Base-by-base conservation (phyloP, 1,139 yeast genomes). In the Spathaspora sp. region DNA sequence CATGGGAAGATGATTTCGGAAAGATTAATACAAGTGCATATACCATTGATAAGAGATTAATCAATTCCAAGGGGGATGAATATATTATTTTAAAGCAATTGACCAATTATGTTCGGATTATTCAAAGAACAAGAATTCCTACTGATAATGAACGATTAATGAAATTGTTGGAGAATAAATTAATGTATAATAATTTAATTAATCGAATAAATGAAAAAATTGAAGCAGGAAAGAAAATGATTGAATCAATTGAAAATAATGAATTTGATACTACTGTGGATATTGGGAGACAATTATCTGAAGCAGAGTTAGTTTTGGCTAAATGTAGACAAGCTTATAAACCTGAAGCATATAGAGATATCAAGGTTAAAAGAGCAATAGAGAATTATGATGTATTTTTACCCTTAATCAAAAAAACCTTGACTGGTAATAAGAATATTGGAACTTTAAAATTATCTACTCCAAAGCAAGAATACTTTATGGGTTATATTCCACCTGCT, bases 21-120 rank as follows among this genome's bases (percentile, higher is more conserved):
- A 55, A 58, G 38, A 45, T 51, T 42, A 34, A 51, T 13, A 45
- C 49, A 18, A 34, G 34, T n/a, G 37, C 23, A 17, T 41, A 47
- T 6, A 40, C 44, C 1, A 47, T 46, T 11, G 56, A 60, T 40
- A 64, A 70, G 7, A 61, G 58, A 41, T 63, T 71, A 52, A 61
- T 70, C 42, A 72, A 72, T 52, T 57, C 67, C 36, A 54, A 52
- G 23, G 77, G 77, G 53, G 77, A 72, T 50, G 78, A 74, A 54
- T 72, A 64, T 53, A 66, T 72, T 27, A 72, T 74, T 43, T 60
- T 72, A 43, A 70, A 70, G 49, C 73, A 72, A 43, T 47, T 54
- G 13, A 51, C 54, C 11, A 57, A 58, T n/a, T 58, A 56, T 25
- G 55, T 73, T 9, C 61, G 76, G 41, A 62, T 74, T 9, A 52